phyloP scores from a whole-genome alignment of 202 grass and related monocot species.

The Schoenoplectus tabernaemontani region DNA sequence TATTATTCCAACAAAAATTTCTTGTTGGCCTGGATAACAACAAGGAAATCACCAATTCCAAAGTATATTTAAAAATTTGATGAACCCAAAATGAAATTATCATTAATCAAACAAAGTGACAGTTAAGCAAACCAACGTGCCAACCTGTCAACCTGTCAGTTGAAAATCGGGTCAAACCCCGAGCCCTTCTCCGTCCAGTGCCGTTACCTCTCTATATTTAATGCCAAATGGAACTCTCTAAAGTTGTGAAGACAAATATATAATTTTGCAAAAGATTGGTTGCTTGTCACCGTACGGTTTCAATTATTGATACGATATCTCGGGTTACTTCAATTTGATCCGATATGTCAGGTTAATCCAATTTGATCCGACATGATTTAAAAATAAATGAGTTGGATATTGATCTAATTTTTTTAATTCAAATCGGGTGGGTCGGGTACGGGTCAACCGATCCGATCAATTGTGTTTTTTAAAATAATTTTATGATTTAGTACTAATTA shows the following conservation, averaged over 20 bases:
- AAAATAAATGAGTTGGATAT: too few species aligned
- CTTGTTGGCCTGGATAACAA: background rate
- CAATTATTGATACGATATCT: too few species aligned
- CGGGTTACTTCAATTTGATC: too few species aligned
- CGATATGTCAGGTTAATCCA: too few species aligned
- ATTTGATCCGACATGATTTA: too few species aligned
- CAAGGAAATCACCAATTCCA: background rate
- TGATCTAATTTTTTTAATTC: too few species aligned
- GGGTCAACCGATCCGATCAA: too few species aligned
- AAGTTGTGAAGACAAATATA: slow-evolving; percentile 22
- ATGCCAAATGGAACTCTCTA: slow-evolving; percentile 10
- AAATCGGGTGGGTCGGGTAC: too few species aligned
- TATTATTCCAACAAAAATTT: background rate
- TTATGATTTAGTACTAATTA: too few species aligned
- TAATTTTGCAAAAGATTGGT: slow-evolving; percentile 19
- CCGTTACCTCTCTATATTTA: background rate
- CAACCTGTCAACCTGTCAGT: slow-evolving; percentile 28
- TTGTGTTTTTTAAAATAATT: too few species aligned
- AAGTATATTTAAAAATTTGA: background rate
- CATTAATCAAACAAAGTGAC: slow-evolving; percentile 34
- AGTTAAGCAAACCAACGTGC: slow-evolving; percentile 54
- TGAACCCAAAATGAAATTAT: slow-evolving; percentile 8
- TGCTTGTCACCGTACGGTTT: too few species aligned
- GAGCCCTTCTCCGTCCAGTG: background rate
- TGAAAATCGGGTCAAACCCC: background rate